A percentile compares a stretch with the other conserved stretches of the same genome.
Conservation (phyloP, 1,139 yeast genomes). For the Schizosaccharomyces versatilis region DNA sequence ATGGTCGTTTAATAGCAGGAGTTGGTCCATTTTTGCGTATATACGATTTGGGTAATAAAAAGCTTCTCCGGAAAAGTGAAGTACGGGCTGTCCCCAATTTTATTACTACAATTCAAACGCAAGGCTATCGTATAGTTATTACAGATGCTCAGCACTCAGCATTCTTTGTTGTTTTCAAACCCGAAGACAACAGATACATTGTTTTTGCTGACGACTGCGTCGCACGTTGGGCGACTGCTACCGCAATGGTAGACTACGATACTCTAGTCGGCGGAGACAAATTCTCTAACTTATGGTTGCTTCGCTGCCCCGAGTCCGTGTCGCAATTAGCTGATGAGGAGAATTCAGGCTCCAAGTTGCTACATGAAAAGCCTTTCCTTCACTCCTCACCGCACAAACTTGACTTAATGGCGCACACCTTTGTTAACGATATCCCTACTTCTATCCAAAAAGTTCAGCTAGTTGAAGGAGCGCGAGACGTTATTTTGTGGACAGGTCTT, state of each 20-base stretch:
- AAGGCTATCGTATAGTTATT: constrained; percentile 38
- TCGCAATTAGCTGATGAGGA: constrained; percentile 31
- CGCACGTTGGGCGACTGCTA: constrained; percentile 42
- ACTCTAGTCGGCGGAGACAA: constrained; percentile 77
- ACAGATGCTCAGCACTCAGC: constrained; percentile 53
- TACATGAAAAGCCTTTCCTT: constrained; percentile 20
- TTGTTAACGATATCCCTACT: constrained; percentile 49
- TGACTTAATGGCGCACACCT: constrained; percentile 36
- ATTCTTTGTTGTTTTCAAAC: constrained; percentile 33
- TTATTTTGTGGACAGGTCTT: constrained; percentile 48
- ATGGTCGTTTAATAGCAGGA: constrained; percentile 43
- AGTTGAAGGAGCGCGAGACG: constrained; percentile 40
- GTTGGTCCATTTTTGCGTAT: constrained; percentile 32
- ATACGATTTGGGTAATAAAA: constrained; percentile 60
- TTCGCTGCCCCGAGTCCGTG: constrained; percentile 32
- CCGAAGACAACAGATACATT: constrained; percentile 30
- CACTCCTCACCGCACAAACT: constrained; percentile 38
- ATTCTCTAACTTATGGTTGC: constrained; percentile 56
- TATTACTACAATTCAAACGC: constrained; percentile 31
- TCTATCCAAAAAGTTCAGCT: constrained; percentile 34
- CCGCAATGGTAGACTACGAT: constrained; percentile 42
- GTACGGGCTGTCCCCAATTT: constrained; percentile 19
- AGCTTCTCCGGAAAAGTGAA: constrained; percentile 42
- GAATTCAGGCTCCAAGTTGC: constrained; percentile 22
- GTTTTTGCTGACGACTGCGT: constrained; percentile 50